Percentiles rank a stretch among this genome's conserved stretches.
These are phyloP conservation scores for Bryopsis sp. DNA, from an alignment of 139 green algal genomes.

Conservation along the genomic window DNA sequence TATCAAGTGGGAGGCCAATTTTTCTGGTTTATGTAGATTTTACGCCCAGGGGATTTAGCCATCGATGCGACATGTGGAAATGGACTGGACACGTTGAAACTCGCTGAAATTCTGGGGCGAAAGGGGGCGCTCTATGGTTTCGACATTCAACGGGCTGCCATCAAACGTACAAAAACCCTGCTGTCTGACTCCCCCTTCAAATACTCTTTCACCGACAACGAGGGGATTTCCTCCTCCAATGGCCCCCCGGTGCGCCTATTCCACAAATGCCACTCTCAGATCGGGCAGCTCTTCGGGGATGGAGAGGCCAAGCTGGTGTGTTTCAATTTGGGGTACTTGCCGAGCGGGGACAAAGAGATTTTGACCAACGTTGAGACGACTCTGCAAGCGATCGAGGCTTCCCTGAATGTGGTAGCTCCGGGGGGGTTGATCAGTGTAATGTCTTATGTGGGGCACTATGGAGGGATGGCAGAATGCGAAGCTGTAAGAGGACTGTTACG, in stretches of 20 bases:
- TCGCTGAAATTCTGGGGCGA: not conserved
- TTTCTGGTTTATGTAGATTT: no score
- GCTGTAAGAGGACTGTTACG: no score
- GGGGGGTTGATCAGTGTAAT: not conserved
- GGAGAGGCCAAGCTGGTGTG: not conserved
- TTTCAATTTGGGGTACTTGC: slow-evolving; percentile 13
- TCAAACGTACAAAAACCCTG: not conserved
- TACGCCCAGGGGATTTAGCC: not conserved
- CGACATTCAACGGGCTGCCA: not conserved
- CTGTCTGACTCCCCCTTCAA: not conserved
- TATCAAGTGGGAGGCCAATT: no score
- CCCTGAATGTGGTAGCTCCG: not conserved
- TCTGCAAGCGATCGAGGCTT: not conserved
- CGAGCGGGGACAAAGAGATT: not conserved
- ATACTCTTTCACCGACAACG: not conserved
- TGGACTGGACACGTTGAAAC: not conserved
- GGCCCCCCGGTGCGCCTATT: not conserved
- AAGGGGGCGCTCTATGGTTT: not conserved
- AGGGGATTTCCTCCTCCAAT: not conserved
- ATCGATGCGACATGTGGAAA: slow-evolving; percentile 4
- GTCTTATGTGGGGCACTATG: not conserved
- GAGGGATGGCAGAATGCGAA: no score
- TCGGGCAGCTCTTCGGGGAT: not conserved
- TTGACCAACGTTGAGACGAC: not conserved
- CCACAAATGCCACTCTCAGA: not conserved